phyloP scores from a whole-genome alignment of 2,329 filamentous ascomycete genomes.

The Microsporum canis region DNA sequence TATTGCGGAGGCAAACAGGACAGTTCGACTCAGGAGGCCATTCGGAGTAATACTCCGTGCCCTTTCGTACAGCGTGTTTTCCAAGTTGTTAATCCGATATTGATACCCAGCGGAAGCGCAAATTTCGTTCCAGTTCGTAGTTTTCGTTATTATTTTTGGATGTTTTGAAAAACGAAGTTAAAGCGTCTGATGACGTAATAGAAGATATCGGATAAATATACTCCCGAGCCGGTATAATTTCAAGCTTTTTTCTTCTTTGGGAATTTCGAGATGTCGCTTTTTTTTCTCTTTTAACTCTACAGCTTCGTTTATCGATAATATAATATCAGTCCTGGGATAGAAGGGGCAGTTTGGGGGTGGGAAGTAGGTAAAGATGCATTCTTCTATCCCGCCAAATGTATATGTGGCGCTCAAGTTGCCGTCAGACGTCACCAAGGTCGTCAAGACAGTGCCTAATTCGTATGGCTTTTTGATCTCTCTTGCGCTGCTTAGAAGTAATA shows the following conservation, averaged over 20 bases:
- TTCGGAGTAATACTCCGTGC: background rate
- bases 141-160: no score
- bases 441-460: slow-evolving; percentile 52
- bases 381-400: slow-evolving; percentile 28
- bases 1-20: background rate
- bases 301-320: no score
- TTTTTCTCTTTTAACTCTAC: no score
- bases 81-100: background rate
- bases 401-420: slow-evolving; percentile 34
- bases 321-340: background rate
- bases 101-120: no score
- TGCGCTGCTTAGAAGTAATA: slow-evolving; percentile 11
- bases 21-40: background rate
- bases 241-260: background rate
- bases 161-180: no score
- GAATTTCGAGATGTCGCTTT: background rate
- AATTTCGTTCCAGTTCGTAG: no score
- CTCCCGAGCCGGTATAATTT: background rate
- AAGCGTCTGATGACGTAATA: slow-evolving; percentile 1
- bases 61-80: background rate
- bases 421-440: slow-evolving; percentile 46
- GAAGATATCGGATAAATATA: background rate
- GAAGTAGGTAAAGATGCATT: slow-evolving; percentile 25
- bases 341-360: background rate
- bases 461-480: slow-evolving; percentile 33